A percentile compares a stretch with the other conserved stretches of the same genome.
Conservation (phyloP, 805 yeast species). For the Saccharomycopsis sp. region DNA sequence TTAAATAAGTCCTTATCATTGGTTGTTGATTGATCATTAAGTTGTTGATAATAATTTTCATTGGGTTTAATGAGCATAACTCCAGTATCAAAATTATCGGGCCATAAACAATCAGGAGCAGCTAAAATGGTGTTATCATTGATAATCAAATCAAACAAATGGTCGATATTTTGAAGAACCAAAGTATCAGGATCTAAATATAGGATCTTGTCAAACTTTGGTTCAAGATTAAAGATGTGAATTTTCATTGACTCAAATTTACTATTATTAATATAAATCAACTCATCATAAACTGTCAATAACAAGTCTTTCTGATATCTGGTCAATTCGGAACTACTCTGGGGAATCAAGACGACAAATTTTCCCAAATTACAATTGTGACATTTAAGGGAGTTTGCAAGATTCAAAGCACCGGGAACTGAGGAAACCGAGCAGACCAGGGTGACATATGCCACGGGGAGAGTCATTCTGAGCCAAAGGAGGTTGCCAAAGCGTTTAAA, state of each 20-base stretch:
- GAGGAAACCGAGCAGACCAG: slow-evolving; percentile 40
- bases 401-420: slow-evolving; percentile 46
- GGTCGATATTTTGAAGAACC: slow-evolving; percentile 8
- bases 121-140: slow-evolving; percentile 28
- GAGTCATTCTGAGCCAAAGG: no score
- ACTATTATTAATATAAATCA: slow-evolving; percentile 17
- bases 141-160: slow-evolving; percentile 1
- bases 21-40: no score
- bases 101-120: slow-evolving; percentile 83
- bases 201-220: slow-evolving; percentile 33
- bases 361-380: background rate
- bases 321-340: background rate
- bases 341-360: no score
- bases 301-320: slow-evolving; percentile 2
- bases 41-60: slow-evolving; percentile 28
- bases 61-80: slow-evolving; percentile 54
- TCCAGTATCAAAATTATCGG: slow-evolving; percentile 82
- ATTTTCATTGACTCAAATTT: slow-evolving; percentile 46
- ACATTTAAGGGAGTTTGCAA: slow-evolving; percentile 30
- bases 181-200: slow-evolving; percentile 59
- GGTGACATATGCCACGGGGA: slow-evolving; percentile 37
- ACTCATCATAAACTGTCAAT: slow-evolving; percentile 1
- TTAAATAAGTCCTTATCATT: slow-evolving; percentile 88
- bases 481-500: no score
- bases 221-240: slow-evolving; percentile 35